Base-by-base conservation (phyloP, 495 filamentous ascomycete species). In the Aspergillus egyptiacus region DNA sequence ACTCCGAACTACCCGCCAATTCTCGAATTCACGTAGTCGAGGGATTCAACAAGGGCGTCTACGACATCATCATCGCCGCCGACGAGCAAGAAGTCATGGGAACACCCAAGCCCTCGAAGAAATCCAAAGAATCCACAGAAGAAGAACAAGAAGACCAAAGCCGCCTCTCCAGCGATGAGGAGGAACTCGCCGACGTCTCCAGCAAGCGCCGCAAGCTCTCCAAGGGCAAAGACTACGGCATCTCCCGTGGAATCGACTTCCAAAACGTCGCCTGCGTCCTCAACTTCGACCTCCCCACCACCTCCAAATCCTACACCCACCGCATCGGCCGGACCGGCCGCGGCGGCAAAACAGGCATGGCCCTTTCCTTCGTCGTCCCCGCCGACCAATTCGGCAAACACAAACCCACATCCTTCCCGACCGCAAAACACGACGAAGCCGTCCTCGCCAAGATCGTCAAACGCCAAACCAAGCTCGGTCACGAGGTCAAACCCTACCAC, bases 161-260 rank as follows among this genome's bases (percentile, higher is more conserved):
- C n/a, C n/a, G n/a, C n/a, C 58, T 54, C 15, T 58, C 54, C 20
- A 66, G 66, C 33, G 66, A 69, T 14, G 68, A 73, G 27, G 62
- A 58, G 9, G 59, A 61, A 10, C 3, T 37, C 50, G 52, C 48
- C 45, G 3, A 10, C 58, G 73, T 59, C 53, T 39, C 41, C 18
- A 50, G 10, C 53, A 90, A 89, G 62, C 83, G 81, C 51, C 73
- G 73, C 51, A 87, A 82, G 57, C 65, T 74, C 42, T 62, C 70
- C 13, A 72, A 76, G 36, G 83, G 91, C 56, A 85, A 86, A 62
- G 93, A 97, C 58, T 97, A 91, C 60, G 88, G 91, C 25, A 79
- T 97, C 25, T 90, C 91, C 11, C 85, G 93, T 53, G 90, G 89
- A 35, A 93, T 96, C 64, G 93, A 99, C 66, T 99, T 99, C 75